Base-by-base conservation (phyloP, 108 stramenopile species). In the Nannochloropsis gaditana region DNA sequence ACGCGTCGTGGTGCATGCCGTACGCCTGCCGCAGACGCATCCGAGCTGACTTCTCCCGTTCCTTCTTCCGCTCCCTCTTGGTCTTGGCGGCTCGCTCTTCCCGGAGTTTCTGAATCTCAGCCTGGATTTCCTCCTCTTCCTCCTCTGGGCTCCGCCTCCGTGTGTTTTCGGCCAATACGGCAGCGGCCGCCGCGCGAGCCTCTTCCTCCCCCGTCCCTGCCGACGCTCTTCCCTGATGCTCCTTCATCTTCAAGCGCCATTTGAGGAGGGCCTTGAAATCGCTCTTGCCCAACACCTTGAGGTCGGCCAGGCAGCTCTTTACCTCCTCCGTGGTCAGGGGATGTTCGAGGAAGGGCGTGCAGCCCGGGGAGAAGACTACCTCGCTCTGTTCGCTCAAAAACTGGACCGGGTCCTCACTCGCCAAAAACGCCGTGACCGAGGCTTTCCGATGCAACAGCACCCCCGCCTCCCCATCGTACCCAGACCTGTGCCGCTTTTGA, bases 201-300 rank as follows among this genome's bases (percentile, higher is more conserved):
- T 47, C 83, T 2, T 45, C 83, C 44, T 42, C 83, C n/a, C 9
- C 44, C 11, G 43, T 81, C 80, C 11, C 31, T 31, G n/a, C 11
- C 80, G 5, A 11, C 21, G 80, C 80, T 9, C 11, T 41, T 41
- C 41, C 88, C 84, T 43, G 9, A 79, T 83, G 79, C 9, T 81
- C 79, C 9, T 83, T 84, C 91, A 99, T 92, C 79, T 94, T 93
- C 10, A 93, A 88, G 44, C 99, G 92, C 99, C 99, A 99, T 82
- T 90, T 92, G 81, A 99, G 89, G 73, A 99, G 88, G 31, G 91
- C 90, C 85, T 95, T 95, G 86, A 99, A 98, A 85, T 99, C 99
- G n/a, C 91, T 90, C 89, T 96, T 96, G 86, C 97, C 97, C 41
- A 99, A 87, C 9, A 99, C 94, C 84, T 96, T 95, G 81, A 97